Evolutionary conservation across 148 eudicot genomes (phyloP).

Genomic region (Rhododendron ferrugineum): DNA sequence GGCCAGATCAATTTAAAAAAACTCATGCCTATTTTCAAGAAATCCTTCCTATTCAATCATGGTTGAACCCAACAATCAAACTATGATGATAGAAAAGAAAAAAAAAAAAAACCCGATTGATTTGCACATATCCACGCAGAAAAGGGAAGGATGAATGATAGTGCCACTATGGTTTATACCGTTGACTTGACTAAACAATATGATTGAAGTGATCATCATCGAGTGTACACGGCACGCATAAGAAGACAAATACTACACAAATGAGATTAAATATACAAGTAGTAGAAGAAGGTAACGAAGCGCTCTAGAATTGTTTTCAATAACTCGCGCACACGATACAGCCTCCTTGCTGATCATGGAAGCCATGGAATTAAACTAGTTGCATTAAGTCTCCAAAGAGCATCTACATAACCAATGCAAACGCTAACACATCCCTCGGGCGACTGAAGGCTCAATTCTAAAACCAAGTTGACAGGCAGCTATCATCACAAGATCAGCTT

Average conservation of each 20-base stretch:
- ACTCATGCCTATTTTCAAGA: neutral
- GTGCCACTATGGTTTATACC: neutral
- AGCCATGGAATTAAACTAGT: neutral
- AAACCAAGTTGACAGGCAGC: neutral
- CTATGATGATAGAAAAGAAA: neutral
- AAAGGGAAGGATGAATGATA: neutral
- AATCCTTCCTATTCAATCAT: neutral
- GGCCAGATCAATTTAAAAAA: neutral
- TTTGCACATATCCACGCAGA: neutral
- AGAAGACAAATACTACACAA: neutral
- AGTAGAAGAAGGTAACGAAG: neutral
- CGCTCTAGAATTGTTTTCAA: neutral
- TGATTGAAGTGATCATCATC: neutral
- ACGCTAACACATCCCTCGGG: neutral
- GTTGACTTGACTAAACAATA: neutral
- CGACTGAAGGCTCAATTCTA: neutral
- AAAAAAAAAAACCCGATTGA: too few species aligned
- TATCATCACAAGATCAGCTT: neutral
- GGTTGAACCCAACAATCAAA: neutral
- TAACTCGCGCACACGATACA: neutral
- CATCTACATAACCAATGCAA: neutral
- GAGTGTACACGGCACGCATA: neutral
- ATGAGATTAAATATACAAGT: neutral
- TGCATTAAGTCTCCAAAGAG: neutral
- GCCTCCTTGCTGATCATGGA: neutral